phyloP scores from a whole-genome alignment of 345 rosid genomes.

The Salix koriyanagi region DNA sequence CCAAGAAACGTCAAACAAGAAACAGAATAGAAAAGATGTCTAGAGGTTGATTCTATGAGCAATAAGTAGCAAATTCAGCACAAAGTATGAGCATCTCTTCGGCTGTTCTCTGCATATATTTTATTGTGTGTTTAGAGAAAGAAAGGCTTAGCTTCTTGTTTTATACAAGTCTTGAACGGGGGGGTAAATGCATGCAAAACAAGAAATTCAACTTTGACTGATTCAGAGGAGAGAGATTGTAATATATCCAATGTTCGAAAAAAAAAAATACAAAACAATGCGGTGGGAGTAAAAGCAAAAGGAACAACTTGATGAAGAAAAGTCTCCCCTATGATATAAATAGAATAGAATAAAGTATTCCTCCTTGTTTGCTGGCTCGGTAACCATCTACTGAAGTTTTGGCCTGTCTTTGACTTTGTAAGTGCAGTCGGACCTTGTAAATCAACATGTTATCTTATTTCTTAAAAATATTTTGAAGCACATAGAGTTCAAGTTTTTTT shows the following conservation, averaged over 20 bases:
- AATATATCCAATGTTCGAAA: neutral
- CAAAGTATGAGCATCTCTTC: neutral
- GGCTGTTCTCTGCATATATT: neutral
- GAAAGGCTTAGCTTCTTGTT: neutral
- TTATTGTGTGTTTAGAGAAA: neutral
- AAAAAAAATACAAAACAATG: neutral
- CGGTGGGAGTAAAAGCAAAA: too few relatives aligned
- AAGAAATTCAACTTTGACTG: constrained; percentile 1
- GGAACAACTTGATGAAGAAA: neutral
- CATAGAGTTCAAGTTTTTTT: too few relatives aligned
- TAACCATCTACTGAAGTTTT: too few relatives aligned
- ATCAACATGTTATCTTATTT: too few relatives aligned
- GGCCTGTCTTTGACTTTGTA: neutral
- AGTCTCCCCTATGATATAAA: neutral
- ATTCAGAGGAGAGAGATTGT: neutral
- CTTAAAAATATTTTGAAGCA: neutral
- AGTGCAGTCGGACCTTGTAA: too few relatives aligned
- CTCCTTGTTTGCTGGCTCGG: neutral
- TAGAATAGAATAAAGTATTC: neutral
- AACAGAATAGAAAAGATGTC: neutral
- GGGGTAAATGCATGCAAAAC: neutral
- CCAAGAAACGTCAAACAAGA: neutral
- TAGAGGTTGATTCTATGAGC: neutral
- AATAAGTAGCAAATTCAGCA: neutral
- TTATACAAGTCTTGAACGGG: neutral